These are phyloP conservation scores for Roridomyces roridus DNA, from an alignment of 768 basidiomycete genomes.

Conservation along the genomic window DNA sequence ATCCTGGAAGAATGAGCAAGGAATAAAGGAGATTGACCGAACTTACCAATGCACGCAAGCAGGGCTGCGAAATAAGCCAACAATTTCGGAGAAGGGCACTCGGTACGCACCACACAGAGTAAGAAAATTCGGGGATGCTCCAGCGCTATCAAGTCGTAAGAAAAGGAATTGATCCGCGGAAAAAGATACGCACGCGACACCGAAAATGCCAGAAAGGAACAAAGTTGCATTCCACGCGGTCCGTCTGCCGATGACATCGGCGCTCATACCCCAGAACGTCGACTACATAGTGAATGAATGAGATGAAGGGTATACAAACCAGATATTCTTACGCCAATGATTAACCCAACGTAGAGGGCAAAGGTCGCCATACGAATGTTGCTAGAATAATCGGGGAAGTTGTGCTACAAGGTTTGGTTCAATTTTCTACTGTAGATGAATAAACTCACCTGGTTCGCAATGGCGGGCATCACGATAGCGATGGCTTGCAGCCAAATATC, in stretches of 20 bases:
- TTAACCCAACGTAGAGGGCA: slow-evolving; percentile 45
- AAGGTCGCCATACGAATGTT: slow-evolving; percentile 41
- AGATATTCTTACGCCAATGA: slow-evolving; percentile 46
- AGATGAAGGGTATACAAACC: too few species aligned
- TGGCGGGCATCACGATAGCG: slow-evolving; percentile 40
- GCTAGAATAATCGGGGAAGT: slow-evolving; percentile 27
- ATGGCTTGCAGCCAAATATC: slow-evolving; percentile 45
- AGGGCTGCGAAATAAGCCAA: not conserved
- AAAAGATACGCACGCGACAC: slow-evolving; percentile 37
- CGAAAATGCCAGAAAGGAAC: slow-evolving; percentile 60
- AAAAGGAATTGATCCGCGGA: not conserved
- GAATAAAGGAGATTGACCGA: not conserved
- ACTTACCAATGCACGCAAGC: slow-evolving; percentile 22
- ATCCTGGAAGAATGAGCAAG: slow-evolving; percentile 47
- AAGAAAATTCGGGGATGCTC: slow-evolving; percentile 50
- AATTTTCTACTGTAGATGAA: slow-evolving; percentile 28
- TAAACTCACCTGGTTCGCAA: slow-evolving; percentile 16
- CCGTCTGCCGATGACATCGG: slow-evolving; percentile 58
- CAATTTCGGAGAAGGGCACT: not conserved
- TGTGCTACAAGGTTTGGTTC: slow-evolving; percentile 28
- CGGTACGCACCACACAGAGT: slow-evolving; percentile 37
- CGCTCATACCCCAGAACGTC: slow-evolving; percentile 56
- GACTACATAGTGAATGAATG: slow-evolving; percentile 29
- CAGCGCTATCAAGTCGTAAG: slow-evolving; percentile 35
- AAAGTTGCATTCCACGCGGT: slow-evolving; percentile 61